Base-by-base conservation (phyloP, 345 rosid genomes). In the Arabidopsis arenosa region DNA sequence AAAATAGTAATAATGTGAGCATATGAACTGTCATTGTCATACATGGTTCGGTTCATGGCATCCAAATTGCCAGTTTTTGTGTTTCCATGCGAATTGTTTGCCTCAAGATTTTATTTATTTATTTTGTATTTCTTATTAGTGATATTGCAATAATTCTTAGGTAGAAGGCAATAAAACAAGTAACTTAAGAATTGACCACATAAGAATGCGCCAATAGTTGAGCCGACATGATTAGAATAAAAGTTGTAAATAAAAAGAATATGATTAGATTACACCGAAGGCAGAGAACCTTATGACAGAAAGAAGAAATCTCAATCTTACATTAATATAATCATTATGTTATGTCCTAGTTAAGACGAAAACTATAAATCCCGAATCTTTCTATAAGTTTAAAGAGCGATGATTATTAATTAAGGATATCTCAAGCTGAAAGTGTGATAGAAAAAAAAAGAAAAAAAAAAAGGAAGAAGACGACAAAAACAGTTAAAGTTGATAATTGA, bases 11-110 rank as follows among this genome's bases (percentile, higher is more conserved):
- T 45, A n/a, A 3, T 47, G 73, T 66, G 72, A 60, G 30, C 51
- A 69, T 76, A 64, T 55, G 56, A 51, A 51, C 75, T 77, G 80
- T 77, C 72, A 70, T 45, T 56, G 80, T 70, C 80, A 63, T 77
- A 13, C 26, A 48, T 43, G 72, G 80, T 70, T 77, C 61, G 66
- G 75, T 77, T 77, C 75, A 77, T 70, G 80, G 80, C 66, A 44
- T 76, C 71, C 80, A 77, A 70, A 54, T 54, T 56, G 75, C 66
- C 76, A 63, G 72, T 56, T 70, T 70, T 48, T 77, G 66, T 71
- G 48, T 47, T 47, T 77, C 66, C 73, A 59, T 75, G 67, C 78
- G 60, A 75, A 7, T 26, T 75, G 47, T 60, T 59, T 57, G 61
- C 52, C 69, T 41, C 14, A 26, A 35, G 18, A 23, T 45, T 57